phyloP scores from a whole-genome alignment of 352 stramenopile genomes.

The Phytopythium oedochilum region DNA sequence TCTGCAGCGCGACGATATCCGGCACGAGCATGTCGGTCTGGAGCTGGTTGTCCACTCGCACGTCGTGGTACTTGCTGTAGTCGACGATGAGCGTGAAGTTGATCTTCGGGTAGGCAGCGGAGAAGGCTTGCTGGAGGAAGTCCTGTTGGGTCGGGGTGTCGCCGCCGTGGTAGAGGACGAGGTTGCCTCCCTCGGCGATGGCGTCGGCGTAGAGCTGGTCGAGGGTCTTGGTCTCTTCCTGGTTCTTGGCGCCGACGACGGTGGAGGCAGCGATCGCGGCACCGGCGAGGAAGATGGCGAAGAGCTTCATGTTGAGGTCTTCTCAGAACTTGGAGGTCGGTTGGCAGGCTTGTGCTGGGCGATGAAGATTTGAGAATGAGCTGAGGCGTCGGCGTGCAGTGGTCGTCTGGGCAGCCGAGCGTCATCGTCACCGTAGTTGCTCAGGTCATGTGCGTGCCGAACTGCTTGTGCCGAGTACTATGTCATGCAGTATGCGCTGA shows the following conservation, averaged over 20 bases:
- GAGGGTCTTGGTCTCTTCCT: conserved; percentile 41
- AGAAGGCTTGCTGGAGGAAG: conserved; percentile 16
- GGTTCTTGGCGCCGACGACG: conserved; percentile 3
- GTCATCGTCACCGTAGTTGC: too few relatives aligned
- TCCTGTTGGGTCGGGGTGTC: conserved; percentile 27
- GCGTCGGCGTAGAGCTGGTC: conserved; percentile 42
- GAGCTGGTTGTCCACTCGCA: conserved; percentile 58
- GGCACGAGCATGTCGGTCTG: conserved; percentile 37
- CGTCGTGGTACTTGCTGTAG: conserved; percentile 56
- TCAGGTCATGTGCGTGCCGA: too few relatives aligned
- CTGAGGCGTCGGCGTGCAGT: neutral
- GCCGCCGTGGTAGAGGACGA: conserved; percentile 38
- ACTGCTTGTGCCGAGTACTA: too few relatives aligned
- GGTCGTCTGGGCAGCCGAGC: too few relatives aligned
- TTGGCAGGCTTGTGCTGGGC: neutral
- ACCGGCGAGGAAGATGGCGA: neutral
- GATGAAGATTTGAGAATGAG: neutral
- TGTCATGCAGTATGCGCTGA: too few relatives aligned
- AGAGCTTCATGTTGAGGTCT: too few relatives aligned
- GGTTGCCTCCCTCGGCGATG: conserved; percentile 46
- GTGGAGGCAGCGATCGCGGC: conserved; percentile 6
- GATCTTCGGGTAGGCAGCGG: conserved; percentile 34
- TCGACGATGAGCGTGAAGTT: conserved; percentile 59
- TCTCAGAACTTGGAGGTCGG: neutral
- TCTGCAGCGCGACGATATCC: conserved; percentile 41